These are phyloP conservation scores for Pythium biforme DNA, from an alignment of 352 stramenopile genomes.

Conservation along the genomic window DNA sequence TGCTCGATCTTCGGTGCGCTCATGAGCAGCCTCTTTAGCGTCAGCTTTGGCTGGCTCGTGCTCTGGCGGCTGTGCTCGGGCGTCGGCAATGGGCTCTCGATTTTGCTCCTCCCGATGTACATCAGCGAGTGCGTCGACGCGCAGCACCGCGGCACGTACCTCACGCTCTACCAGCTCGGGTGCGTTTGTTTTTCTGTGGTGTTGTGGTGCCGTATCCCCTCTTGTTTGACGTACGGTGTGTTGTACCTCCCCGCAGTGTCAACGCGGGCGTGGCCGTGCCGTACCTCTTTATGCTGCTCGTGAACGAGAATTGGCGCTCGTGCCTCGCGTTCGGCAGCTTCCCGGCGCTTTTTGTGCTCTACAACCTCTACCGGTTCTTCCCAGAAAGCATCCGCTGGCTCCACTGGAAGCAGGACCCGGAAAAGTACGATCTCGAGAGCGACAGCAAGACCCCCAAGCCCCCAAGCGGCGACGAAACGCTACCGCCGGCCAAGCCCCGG, in stretches of 20 bases:
- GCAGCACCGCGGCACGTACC: conserved; percentile 55
- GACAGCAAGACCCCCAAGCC: conserved; percentile 12
- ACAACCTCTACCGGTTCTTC: conserved; percentile 73
- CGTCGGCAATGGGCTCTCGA: conserved; percentile 81
- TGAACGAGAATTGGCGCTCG: conserved; percentile 77
- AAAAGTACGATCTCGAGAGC: conserved; percentile 47
- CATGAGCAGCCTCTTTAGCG: conserved; percentile 48
- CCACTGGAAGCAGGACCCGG: conserved; percentile 61
- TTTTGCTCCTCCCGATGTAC: conserved; percentile 87
- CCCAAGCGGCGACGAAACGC: conserved; percentile 2
- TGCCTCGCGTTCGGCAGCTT: conserved; percentile 71
- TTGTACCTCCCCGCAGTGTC: conserved; percentile 51
- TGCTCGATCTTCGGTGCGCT: conserved; percentile 72
- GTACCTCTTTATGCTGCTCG: conserved; percentile 78
- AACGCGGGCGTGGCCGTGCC: conserved; percentile 73
- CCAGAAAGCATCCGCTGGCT: conserved; percentile 80
- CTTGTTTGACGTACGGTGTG: too few species aligned
- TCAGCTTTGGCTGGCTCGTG: conserved; percentile 60
- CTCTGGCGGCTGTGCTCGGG: conserved; percentile 70
- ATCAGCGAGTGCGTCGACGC: conserved; percentile 81
- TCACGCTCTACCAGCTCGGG: conserved; percentile 83
- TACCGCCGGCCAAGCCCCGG: conserved; percentile 29
- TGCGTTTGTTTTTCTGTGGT: conserved; percentile 29
- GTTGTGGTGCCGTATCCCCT: too few species aligned
- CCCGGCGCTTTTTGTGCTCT: conserved; percentile 72